Evolutionary conservation across 1,284 basidiomycete genomes (phyloP).

Genomic region (Microbotryum silenes-acaulis): DNA sequence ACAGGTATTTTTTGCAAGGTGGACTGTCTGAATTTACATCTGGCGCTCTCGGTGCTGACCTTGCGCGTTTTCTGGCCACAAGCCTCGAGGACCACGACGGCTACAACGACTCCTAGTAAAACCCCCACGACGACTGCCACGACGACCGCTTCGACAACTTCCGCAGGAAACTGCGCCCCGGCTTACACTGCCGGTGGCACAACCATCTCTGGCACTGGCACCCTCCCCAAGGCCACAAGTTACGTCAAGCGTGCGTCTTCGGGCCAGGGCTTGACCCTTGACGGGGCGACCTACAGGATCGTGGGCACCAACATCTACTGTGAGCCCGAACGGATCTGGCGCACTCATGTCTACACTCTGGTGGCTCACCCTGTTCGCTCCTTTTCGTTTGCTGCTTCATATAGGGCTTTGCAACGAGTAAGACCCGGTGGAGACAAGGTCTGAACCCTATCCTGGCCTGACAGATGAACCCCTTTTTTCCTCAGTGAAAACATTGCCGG

Average conservation of each 20-base stretch:
- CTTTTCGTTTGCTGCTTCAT: conserved; percentile 6
- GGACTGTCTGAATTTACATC: too few species aligned
- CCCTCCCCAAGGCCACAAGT: conserved; percentile 14
- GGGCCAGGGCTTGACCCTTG: conserved; percentile 8
- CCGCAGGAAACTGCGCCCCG: conserved; percentile 2
- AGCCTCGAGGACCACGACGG: too few species aligned
- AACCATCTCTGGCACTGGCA: conserved; percentile 16
- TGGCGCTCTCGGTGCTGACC: too few species aligned
- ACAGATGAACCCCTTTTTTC: too few species aligned
- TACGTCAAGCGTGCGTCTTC: conserved; percentile 5
- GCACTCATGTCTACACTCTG: too few species aligned
- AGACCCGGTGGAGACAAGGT: too few species aligned
- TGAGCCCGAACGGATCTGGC: not conserved
- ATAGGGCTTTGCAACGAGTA: conserved; percentile 16
- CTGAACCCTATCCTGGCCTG: too few species aligned
- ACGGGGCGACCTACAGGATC: conserved; percentile 7
- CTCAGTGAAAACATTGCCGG: conserved; percentile 7
- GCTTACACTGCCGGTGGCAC: conserved; percentile 7
- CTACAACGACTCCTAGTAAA: too few species aligned
- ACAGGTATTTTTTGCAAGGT: too few species aligned
- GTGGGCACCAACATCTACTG: conserved; percentile 20
- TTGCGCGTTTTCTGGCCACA: too few species aligned
- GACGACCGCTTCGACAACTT: too few species aligned
- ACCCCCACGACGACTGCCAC: too few species aligned
- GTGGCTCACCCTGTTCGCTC: not conserved